phyloP scores from a whole-genome alignment of 225 moss, liverwort and hornwort genomes.

The Neckera pumila region DNA sequence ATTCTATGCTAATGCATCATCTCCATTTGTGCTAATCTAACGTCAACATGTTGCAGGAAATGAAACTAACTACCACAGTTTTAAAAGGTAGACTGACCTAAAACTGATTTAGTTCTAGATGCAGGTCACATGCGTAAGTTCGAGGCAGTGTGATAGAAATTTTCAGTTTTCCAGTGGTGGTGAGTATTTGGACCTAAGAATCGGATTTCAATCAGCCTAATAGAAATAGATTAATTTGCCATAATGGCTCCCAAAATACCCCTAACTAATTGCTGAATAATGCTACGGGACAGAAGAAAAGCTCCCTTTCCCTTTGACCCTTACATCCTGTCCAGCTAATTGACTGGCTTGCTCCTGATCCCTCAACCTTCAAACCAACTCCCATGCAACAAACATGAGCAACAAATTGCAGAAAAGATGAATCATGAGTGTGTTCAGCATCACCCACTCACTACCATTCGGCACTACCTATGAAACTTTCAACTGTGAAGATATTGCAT shows the following conservation, averaged over 20 bases:
- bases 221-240: background rate
- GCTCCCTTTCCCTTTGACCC: background rate
- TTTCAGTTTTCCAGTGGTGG: background rate
- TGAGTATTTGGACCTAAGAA: background rate
- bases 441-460: too few species aligned
- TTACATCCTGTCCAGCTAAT: background rate
- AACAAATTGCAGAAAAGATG: background rate
- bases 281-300: background rate
- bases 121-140: background rate
- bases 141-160: background rate
- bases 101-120: background rate
- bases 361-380: too few species aligned
- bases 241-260: background rate
- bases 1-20: background rate
- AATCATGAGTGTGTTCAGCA: background rate
- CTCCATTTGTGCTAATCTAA: background rate
- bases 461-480: background rate
- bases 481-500: fast-evolving
- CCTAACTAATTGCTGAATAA: background rate
- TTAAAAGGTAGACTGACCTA: background rate
- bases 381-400: background rate
- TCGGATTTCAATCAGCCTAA: background rate
- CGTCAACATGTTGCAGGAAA: background rate
- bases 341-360: background rate
- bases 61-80: background rate